phyloP scores from a whole-genome alignment of 306 rosid species.

The Trifolium fragiferum region DNA sequence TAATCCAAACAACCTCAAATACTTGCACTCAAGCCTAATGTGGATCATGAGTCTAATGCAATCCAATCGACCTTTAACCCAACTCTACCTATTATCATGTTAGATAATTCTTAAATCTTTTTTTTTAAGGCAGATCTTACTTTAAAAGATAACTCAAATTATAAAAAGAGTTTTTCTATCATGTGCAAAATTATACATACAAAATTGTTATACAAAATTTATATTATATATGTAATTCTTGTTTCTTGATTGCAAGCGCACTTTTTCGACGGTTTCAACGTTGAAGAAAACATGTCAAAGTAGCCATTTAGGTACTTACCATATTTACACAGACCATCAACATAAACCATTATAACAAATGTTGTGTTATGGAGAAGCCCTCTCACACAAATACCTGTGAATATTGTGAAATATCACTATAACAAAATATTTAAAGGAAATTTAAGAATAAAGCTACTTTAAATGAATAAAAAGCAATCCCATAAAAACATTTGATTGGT shows the following conservation, averaged over 20 bases:
- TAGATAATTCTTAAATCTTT: too few relatives aligned
- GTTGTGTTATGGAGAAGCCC: background rate
- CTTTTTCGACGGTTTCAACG: background rate
- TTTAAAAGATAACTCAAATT: too few relatives aligned
- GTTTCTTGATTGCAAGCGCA: background rate
- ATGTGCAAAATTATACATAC: too few relatives aligned
- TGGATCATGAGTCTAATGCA: too few relatives aligned
- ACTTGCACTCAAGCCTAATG: too few relatives aligned
- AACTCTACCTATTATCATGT: too few relatives aligned
- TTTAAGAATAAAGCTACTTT: background rate
- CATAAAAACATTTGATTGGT: background rate
- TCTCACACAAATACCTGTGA: background rate
- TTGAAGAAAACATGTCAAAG: background rate
- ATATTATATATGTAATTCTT: too few relatives aligned
- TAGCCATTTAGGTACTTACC: slow-evolving; percentile 1
- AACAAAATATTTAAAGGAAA: background rate
- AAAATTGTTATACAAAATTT: too few relatives aligned
- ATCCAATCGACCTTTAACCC: too few relatives aligned
- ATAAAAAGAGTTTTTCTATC: too few relatives aligned
- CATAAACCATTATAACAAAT: background rate
- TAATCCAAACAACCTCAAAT: too few relatives aligned
- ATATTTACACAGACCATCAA: slow-evolving; percentile 4
- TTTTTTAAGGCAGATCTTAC: too few relatives aligned
- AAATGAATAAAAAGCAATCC: background rate
- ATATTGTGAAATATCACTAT: background rate